Conservation (phyloP, 805 yeast genomes). For the Monosporozyma servazzii region DNA sequence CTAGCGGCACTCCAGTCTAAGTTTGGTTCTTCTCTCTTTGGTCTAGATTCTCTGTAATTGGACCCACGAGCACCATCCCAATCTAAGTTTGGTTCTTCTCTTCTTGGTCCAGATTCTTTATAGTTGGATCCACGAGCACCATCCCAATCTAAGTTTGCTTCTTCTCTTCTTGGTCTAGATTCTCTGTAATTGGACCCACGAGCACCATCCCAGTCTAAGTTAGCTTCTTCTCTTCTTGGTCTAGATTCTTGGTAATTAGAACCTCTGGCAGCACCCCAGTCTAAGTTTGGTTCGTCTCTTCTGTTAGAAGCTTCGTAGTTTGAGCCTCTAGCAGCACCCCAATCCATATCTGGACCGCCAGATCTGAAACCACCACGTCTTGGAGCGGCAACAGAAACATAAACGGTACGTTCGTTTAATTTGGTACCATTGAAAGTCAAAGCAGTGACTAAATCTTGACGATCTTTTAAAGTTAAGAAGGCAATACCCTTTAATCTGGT, state of each 20-base stretch:
- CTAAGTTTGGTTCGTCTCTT: constrained; percentile 33
- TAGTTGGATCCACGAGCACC: constrained; percentile 40
- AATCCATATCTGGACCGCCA: constrained; percentile 39
- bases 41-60: constrained; percentile 18
- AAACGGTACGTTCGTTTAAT: constrained; percentile 60
- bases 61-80: constrained; percentile 36
- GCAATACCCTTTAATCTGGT: constrained; percentile 80
- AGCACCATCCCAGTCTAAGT: constrained; percentile 39
- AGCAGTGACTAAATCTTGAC: constrained; percentile 68
- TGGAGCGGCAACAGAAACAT: constrained; percentile 77
- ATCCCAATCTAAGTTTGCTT: constrained; percentile 36
- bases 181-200: constrained; percentile 36
- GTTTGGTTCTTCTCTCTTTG: constrained; percentile 32
- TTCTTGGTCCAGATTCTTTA: constrained; percentile 26
- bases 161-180: constrained; percentile 28
- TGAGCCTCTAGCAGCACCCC: constrained; percentile 36
- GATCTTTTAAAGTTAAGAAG: constrained; percentile 71
- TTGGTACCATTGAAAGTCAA: constrained; percentile 60
- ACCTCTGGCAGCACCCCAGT: constrained; percentile 36
- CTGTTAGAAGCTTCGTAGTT: constrained; percentile 20
- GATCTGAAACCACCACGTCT: constrained; percentile 35
- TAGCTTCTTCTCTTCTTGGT: constrained; percentile 30
- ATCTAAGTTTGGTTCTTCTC: constrained; percentile 37
- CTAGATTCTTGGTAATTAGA: constrained; percentile 22
- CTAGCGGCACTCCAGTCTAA: constrained; percentile 42